These are phyloP conservation scores for Podila clonocystis DNA, from an alignment of 192 early-diverging fungal genomes.

Conservation along the genomic window DNA sequence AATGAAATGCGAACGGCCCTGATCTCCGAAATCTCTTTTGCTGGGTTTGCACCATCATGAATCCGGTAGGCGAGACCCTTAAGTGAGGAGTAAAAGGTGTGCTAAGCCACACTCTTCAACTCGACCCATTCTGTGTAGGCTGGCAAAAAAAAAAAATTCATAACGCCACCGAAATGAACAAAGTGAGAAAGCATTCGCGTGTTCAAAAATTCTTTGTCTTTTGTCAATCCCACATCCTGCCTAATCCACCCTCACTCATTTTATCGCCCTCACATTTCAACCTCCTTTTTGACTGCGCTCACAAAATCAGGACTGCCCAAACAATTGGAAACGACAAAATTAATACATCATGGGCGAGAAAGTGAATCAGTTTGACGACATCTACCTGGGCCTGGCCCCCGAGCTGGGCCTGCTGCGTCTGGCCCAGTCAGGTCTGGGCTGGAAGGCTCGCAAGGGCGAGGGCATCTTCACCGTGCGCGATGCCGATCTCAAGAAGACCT, in stretches of 20 bases:
- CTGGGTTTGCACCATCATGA: not conserved
- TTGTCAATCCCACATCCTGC: too few species aligned
- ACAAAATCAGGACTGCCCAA: not conserved
- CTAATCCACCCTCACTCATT: too few species aligned
- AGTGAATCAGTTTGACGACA: constrained; percentile 61
- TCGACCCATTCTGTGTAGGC: not conserved
- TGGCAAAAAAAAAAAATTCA: too few species aligned
- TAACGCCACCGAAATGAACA: too few species aligned
- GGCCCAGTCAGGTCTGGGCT: constrained; percentile 73
- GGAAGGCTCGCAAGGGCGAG: constrained; percentile 69
- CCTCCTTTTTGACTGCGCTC: too few species aligned
- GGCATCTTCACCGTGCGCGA: constrained; percentile 66
- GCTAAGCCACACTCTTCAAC: not conserved
- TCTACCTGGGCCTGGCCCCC: constrained; percentile 60
- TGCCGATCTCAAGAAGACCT: constrained; percentile 76
- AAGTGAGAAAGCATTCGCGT: too few species aligned
- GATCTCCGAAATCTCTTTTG: not conserved
- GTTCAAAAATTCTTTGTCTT: too few species aligned
- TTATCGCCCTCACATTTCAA: too few species aligned
- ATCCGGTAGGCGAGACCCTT: not conserved
- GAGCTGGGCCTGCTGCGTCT: constrained; percentile 59
- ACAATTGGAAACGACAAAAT: not conserved
- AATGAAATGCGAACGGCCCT: not conserved
- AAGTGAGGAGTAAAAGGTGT: not conserved
- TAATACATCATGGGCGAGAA: constrained; percentile 48